Conservation (phyloP, 2,329 filamentous ascomycete genomes). For the Claviceps quebecensis region DNA sequence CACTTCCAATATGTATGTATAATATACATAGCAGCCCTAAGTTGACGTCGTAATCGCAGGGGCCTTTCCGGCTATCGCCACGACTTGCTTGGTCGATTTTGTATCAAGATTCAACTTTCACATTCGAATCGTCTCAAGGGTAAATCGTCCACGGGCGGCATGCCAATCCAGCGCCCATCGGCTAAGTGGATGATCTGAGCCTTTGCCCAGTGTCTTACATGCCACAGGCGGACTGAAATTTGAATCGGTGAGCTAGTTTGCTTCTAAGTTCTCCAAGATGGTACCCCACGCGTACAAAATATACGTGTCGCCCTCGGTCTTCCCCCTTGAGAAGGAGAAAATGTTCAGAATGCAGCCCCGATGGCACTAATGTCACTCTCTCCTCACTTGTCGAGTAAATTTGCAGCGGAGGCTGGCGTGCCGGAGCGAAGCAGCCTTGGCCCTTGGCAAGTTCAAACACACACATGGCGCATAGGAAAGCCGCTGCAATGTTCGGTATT, state of each 20-base stretch:
- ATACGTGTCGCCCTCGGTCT: neutral
- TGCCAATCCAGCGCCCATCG: neutral
- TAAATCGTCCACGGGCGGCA: neutral
- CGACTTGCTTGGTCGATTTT: neutral
- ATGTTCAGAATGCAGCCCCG: neutral
- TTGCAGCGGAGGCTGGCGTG: neutral
- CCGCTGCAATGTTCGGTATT: neutral
- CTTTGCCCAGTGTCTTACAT: conserved; percentile 5
- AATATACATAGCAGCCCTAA: neutral
- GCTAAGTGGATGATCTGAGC: conserved; percentile 2
- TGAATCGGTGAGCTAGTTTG: neutral
- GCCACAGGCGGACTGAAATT: neutral
- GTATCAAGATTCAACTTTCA: no score
- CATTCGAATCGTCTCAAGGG: neutral
- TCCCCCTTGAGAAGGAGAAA: neutral
- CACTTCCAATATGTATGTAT: neutral
- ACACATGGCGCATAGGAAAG: neutral
- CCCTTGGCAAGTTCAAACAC: neutral
- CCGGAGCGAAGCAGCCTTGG: neutral
- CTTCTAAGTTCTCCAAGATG: neutral
- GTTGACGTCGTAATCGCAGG: neutral
- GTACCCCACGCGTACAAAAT: neutral
- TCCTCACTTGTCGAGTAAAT: neutral
- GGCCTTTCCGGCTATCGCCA: neutral
- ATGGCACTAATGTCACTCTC: neutral